phyloP scores from a whole-genome alignment of 2,329 filamentous ascomycete species.

The Claviceps sp. region DNA sequence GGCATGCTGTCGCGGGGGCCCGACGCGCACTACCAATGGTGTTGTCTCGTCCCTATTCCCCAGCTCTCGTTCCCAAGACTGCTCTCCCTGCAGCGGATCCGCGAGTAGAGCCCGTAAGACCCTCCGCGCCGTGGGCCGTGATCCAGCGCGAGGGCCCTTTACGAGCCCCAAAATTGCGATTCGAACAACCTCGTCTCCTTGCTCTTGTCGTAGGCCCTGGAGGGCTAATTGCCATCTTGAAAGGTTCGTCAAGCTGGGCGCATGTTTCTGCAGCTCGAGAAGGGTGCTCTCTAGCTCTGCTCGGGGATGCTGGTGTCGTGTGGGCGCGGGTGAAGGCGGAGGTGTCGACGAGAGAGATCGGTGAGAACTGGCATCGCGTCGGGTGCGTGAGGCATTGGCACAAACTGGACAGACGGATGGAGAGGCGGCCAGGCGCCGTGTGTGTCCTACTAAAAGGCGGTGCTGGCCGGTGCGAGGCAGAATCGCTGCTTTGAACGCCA shows the following conservation, averaged over 20 bases:
- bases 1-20: constrained; percentile 16
- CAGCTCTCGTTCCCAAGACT: constrained; percentile 54
- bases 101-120: constrained; percentile 58
- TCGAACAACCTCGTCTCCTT: constrained; percentile 44
- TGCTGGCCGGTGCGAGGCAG: constrained; percentile 16
- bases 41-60: constrained; percentile 34
- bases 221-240: constrained; percentile 59
- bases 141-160: constrained; percentile 23
- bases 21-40: constrained; percentile 51
- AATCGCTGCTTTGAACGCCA: constrained; percentile 19
- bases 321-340: background rate
- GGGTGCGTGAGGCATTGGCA: constrained; percentile 11
- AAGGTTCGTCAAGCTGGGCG: constrained; percentile 51
- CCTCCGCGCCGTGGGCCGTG: constrained; percentile 40
- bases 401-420: constrained; percentile 20
- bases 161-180: constrained; percentile 42
- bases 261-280: constrained; percentile 44
- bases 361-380: constrained; percentile 10
- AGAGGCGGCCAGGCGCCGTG: constrained; percentile 8
- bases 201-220: constrained; percentile 43
- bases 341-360: constrained; percentile 17
- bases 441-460: constrained; percentile 12
- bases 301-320: constrained; percentile 20
- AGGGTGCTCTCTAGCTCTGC: constrained; percentile 47
- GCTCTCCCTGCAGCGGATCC: constrained; percentile 50